Percentiles rank a stretch among this genome's conserved stretches.
These are phyloP conservation scores for Pyronema domesticum DNA, from an alignment of 495 filamentous ascomycete genomes.

Conservation along the genomic window DNA sequence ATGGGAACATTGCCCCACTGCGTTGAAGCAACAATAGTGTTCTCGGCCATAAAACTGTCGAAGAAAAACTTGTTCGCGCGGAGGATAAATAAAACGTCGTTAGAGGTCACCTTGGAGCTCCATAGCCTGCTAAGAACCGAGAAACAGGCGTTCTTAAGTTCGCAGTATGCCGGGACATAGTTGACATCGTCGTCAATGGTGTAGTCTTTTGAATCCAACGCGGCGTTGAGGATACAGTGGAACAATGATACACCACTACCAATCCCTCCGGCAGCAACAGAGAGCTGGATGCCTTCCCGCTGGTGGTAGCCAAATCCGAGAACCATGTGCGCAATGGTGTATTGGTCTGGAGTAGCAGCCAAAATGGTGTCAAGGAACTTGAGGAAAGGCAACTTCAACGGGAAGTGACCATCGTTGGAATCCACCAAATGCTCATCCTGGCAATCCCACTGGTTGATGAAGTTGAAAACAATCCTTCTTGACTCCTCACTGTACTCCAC, in stretches of 20 bases:
- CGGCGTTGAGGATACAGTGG: constrained; percentile 53
- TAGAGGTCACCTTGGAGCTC: constrained; percentile 63
- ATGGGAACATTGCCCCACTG: constrained; percentile 38
- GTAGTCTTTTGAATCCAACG: constrained; percentile 35
- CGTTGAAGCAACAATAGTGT: constrained; percentile 42
- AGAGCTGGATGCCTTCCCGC: constrained; percentile 18
- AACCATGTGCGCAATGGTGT: constrained; percentile 74
- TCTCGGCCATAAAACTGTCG: constrained; percentile 45
- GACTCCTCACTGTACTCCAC: constrained; percentile 22
- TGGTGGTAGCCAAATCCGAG: constrained; percentile 64
- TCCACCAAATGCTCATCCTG: constrained; percentile 11
- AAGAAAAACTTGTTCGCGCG: constrained; percentile 56
- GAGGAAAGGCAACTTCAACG: constrained; percentile 60
- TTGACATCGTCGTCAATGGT: neutral
- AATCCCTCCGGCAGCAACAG: constrained; percentile 19
- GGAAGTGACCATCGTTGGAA: constrained; percentile 31
- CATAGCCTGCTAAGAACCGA: constrained; percentile 66
- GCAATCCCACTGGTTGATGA: constrained; percentile 23
- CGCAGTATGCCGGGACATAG: constrained; percentile 3
- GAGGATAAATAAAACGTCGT: constrained; percentile 57
- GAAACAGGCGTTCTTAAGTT: constrained; percentile 53
- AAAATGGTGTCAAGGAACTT: constrained; percentile 69
- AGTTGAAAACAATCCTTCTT: constrained; percentile 22
- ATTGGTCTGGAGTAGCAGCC: constrained; percentile 45
- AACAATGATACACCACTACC: constrained; percentile 51